Conservation (phyloP, 139 green algal genomes). For the Chlorella sorokiniana region DNA sequence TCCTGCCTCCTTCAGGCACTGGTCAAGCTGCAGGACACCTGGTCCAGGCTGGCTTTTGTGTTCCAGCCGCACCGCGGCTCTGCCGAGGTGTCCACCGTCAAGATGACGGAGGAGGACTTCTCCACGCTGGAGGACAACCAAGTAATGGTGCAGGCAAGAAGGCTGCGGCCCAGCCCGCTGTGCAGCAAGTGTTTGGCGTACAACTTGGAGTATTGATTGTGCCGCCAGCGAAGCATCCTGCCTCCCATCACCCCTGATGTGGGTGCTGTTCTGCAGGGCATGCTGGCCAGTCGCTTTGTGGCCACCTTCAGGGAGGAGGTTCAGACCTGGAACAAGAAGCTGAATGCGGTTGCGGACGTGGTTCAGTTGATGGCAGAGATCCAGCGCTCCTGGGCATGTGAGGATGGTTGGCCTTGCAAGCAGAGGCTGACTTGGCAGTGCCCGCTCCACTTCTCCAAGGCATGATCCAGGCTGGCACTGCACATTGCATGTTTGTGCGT, state of each 20-base stretch:
- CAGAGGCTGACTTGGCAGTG: no score
- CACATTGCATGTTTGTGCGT: slow-evolving; percentile 87
- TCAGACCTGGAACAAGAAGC: slow-evolving; percentile 51
- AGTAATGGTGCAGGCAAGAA: slow-evolving; percentile 72
- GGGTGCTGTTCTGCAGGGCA: slow-evolving; percentile 70
- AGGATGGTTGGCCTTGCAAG: slow-evolving; percentile 75
- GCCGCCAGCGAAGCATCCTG: neutral
- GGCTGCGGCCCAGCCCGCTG: neutral
- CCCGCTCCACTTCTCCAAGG: no score
- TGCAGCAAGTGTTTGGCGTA: no score
- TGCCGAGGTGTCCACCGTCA: slow-evolving; percentile 69
- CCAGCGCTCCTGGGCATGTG: slow-evolving; percentile 78
- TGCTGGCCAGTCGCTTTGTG: slow-evolving; percentile 94
- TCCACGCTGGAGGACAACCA: slow-evolving; percentile 87
- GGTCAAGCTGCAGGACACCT: slow-evolving; percentile 70
- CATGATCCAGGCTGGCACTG: no score
- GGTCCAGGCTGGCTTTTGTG: slow-evolving; percentile 77
- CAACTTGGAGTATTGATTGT: no score
- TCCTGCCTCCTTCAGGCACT: slow-evolving; percentile 5
- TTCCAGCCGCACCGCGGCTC: slow-evolving; percentile 78
- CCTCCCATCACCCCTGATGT: neutral
- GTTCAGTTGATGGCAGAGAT: slow-evolving; percentile 85
- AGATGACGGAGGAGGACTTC: slow-evolving; percentile 90
- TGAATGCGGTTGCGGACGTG: slow-evolving; percentile 88
- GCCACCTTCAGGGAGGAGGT: slow-evolving; percentile 84